Base-by-base conservation (phyloP, 2,329 filamentous ascomycete genomes). In the Cytospora paraplurivora region DNA sequence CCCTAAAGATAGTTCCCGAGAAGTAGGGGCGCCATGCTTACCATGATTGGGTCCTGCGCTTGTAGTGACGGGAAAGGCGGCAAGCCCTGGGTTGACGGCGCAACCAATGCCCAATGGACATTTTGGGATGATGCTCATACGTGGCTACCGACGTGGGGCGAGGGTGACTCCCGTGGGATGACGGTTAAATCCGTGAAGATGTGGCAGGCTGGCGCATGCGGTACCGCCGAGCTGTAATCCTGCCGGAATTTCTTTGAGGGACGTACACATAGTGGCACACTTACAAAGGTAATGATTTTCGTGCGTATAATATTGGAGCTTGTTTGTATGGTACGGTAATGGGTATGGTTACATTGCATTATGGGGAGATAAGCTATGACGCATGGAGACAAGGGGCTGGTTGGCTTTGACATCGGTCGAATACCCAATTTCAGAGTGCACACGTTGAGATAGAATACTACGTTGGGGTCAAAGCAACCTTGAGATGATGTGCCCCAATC, bases 131-230 rank as follows among this genome's bases (percentile, higher is more conserved):
- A 76, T 3, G 70, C 71, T 32, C 68, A 69, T 62, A 63, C 72
- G 38, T 83, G 81, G 79, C 72, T 78, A 17, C 77, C 78, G 2
- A 82, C 78, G n/a, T 83, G 81, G 81, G 76, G 75, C 11, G 69
- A 75, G 55, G 75, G 75, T 15, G 75, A 76, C 54, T 70, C 73
- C 57, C 74, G 76, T 19, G 79, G 78, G 58, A 78, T 82, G 78
- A 79, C 76, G 15, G 76, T 82, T 50, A 74, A 75, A 65, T 77
- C 73, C 37, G 79, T 81, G 53, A 78, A 76, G 71, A 81, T 81
- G 78, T 82, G 78, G 79, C 75, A 78, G 68, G 66, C 75, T 59
- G 76, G 76, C 13, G 58, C 65, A 13, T 76, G 74, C 62, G 68
- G 66, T 17, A 35, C 64, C 47, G 38, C 56, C 17, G 65, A 67